Base-by-base conservation (phyloP, 805 yeast species). In the Yarrowia yakushimensis region DNA sequence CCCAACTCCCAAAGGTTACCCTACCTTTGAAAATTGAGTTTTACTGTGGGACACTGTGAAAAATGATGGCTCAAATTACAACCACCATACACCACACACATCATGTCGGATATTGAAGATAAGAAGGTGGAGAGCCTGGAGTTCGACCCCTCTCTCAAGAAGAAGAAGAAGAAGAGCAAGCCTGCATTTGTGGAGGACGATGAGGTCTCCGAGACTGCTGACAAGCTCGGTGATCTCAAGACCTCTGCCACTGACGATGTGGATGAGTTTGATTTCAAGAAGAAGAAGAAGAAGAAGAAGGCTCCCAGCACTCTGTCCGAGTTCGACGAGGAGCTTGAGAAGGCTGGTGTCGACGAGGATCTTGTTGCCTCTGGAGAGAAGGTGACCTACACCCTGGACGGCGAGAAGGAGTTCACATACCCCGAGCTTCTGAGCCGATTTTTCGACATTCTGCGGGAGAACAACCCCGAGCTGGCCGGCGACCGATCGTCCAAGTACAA, bases 391-490 rank as follows among this genome's bases (percentile, higher is more conserved):
- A 69, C 68, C 54, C 67, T 65, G 18, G 66, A 63, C 39, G 72
- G 71, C 13, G 77, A 79, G 69, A 80, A 79, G 45, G 93, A 87
- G 57, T 79, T 87, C 67, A 83, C 92, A 64, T 94, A 94, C 77
- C 85, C 84, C 64, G 82, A 81, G 52, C 82, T 94, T 67, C 82
- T 94, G 71, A 82, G 87, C 61, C 84, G 99, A 74, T 94, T 94
- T 74, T 94, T 92, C 80, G 77, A 78, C 62, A 86, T 93, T 65
- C 82, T 94, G 72, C 90, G 89, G 71, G 86, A 90, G 66, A 93
- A 93, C 78, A 94, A 94, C 79, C 99, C 99, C 66, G 99, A 94
- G 76, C 83, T 94, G 71, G 99, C 98, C 46, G 97, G 97, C 73
- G 98, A 93, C 74, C 86, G 96, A 77, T 81, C 89, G 30, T 93